Conservation (phyloP, 805 yeast species). For the Lachancea quebecensis region DNA sequence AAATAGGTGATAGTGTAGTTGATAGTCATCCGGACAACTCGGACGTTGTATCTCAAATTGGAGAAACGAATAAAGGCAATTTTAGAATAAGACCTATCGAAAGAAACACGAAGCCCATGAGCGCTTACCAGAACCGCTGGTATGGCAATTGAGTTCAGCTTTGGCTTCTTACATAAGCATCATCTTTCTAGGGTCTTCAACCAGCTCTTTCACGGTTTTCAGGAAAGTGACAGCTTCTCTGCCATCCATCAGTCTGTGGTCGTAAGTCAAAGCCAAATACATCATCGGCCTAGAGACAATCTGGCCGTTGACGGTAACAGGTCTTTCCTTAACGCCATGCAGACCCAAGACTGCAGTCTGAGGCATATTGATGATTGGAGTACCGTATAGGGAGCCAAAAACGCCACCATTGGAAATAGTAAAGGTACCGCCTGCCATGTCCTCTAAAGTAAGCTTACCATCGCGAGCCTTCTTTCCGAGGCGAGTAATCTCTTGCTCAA, state of each 20-base stretch:
- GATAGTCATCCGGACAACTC: too few species aligned
- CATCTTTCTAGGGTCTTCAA: conserved; percentile 99
- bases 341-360: conserved; percentile 97
- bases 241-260: conserved; percentile 96
- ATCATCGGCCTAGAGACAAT: conserved; percentile 97
- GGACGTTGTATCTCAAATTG: too few species aligned
- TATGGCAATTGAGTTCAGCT: too few species aligned
- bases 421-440: conserved; percentile 99
- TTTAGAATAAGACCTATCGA: too few species aligned
- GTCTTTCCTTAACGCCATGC: conserved; percentile 96
- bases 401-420: conserved; percentile 99
- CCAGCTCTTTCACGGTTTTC: conserved; percentile 90
- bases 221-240: conserved; percentile 98
- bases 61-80: too few species aligned
- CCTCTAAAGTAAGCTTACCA: conserved; percentile 92
- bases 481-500: conserved; percentile 76
- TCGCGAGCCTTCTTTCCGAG: conserved; percentile 94
- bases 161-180: conserved; percentile 40
- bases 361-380: conserved; percentile 97
- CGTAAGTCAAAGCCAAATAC: conserved; percentile 97
- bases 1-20: too few species aligned
- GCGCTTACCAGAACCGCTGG: too few species aligned
- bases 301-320: conserved; percentile 93
- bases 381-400: conserved; percentile 94
- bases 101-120: too few species aligned